A percentile compares a stretch with the other conserved stretches of the same genome.
phyloP scores from a whole-genome alignment of 371 early-diverging fungal genomes.

The Mortierella sp. region DNA sequence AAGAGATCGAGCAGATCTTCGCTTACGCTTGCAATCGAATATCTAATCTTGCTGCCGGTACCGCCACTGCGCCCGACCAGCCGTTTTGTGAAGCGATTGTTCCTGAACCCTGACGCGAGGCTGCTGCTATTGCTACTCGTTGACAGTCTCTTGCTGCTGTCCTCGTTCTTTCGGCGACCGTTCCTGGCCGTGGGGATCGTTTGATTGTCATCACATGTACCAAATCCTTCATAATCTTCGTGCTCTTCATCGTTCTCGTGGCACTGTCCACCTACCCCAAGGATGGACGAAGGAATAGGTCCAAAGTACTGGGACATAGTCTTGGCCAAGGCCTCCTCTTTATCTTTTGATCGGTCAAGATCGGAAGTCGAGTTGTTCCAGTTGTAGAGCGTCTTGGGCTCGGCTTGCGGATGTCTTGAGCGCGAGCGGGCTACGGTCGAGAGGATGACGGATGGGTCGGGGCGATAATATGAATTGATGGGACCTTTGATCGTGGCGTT shows the following conservation, averaged over 20 bases:
- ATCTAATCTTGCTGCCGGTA: slow-evolving; percentile 2
- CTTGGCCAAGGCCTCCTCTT: slow-evolving; percentile 47
- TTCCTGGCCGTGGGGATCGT: not conserved
- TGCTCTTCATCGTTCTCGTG: slow-evolving; percentile 19
- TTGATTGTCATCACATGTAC: slow-evolving; percentile 6
- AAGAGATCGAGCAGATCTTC: slow-evolving; percentile 14
- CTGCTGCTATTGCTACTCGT: not conserved
- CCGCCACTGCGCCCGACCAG: slow-evolving; percentile 6
- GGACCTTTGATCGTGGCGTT: slow-evolving; percentile 34
- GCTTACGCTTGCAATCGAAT: slow-evolving; percentile 5
- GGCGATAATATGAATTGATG: slow-evolving; percentile 21
- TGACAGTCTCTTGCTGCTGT: slow-evolving; percentile 8
- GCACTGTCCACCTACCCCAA: slow-evolving; percentile 20
- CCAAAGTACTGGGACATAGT: slow-evolving; percentile 54
- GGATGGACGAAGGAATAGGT: slow-evolving; percentile 43
- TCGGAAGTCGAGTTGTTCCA: slow-evolving; percentile 56
- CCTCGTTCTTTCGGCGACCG: not conserved
- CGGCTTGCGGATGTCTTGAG: slow-evolving; percentile 30
- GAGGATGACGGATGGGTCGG: slow-evolving; percentile 34
- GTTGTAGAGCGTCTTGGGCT: slow-evolving; percentile 37
- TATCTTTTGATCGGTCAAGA: slow-evolving; percentile 40
- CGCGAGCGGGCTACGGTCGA: slow-evolving; percentile 33
- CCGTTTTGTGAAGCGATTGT: slow-evolving; percentile 15
- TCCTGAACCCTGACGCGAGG: slow-evolving; percentile 1
- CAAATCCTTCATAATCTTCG: slow-evolving; percentile 32